Conservation (phyloP, 129 eudicot genomes). For the Tanacetum coccineum region DNA sequence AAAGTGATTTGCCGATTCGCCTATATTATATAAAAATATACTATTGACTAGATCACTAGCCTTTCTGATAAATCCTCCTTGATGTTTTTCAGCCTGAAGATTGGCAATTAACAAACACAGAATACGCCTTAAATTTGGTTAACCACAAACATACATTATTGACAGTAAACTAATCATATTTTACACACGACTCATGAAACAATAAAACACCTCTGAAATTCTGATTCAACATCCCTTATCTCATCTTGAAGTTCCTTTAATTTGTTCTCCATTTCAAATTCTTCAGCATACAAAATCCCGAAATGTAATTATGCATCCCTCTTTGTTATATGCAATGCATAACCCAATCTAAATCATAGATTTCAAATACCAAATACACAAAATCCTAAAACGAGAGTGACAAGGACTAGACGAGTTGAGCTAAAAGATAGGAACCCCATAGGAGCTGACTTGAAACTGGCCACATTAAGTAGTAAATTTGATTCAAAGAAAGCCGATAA, state of each 20-base stretch:
- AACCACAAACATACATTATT: slow-evolving; percentile 11
- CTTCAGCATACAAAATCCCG: slow-evolving; percentile 64
- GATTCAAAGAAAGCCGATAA: too few relatives aligned
- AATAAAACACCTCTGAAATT: slow-evolving; percentile 44
- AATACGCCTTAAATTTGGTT: slow-evolving; percentile 19
- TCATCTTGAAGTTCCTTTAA: slow-evolving; percentile 62
- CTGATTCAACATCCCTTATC: slow-evolving; percentile 46
- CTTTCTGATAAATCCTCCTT: slow-evolving; percentile 48
- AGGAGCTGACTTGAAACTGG: too few relatives aligned
- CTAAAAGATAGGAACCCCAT: too few relatives aligned
- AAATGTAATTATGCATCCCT: neutral
- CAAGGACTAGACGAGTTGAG: neutral
- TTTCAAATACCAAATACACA: neutral
- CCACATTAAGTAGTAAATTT: too few relatives aligned
- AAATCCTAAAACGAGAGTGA: neutral
- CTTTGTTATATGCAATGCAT: neutral
- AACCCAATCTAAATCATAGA: neutral
- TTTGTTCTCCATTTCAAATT: slow-evolving; percentile 62
- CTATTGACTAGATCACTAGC: too few relatives aligned
- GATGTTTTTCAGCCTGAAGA: slow-evolving; percentile 52
- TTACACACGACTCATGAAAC: slow-evolving; percentile 10
- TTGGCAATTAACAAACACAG: slow-evolving; percentile 27
- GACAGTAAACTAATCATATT: neutral
- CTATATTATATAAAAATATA: too few relatives aligned
- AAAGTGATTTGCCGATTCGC: too few relatives aligned